These are phyloP conservation scores for Epicoccum nigrum DNA, from an alignment of 2,329 filamentous ascomycete species.

Conservation along the genomic window DNA sequence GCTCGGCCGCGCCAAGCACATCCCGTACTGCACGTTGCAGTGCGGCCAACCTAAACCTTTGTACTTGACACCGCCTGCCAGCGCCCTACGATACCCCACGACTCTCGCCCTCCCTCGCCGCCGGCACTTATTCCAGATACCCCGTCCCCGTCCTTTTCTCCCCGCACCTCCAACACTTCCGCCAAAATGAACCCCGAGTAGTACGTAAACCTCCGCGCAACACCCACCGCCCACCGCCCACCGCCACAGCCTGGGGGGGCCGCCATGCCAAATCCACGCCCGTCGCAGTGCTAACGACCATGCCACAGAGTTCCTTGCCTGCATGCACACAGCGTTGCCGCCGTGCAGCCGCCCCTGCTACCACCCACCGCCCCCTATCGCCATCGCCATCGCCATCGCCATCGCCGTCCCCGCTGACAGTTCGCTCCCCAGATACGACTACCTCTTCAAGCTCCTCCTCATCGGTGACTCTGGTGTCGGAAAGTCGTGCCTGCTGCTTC, in stretches of 20 bases:
- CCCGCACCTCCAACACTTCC: constrained; percentile 24
- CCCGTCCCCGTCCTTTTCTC: constrained; percentile 13
- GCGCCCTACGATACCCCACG: constrained; percentile 32
- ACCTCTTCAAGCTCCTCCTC: constrained; percentile 99
- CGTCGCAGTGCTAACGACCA: constrained; percentile 33
- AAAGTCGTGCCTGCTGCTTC: constrained; percentile 98
- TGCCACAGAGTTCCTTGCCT: constrained; percentile 31
- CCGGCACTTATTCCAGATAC: constrained; percentile 14
- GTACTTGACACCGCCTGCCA: constrained; percentile 34
- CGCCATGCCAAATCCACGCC: constrained; percentile 13
- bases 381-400: too few species aligned
- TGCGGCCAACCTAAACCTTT: constrained; percentile 19
- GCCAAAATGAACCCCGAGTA: constrained; percentile 89
- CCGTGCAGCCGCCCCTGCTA: constrained; percentile 9
- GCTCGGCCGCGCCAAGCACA: constrained; percentile 15
- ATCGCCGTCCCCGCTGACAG: constrained; percentile 29
- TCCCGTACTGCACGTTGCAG: constrained; percentile 16
- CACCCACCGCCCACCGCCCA: constrained; percentile 35
- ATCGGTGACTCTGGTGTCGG: constrained; percentile 99
- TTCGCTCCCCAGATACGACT: constrained; percentile 82
- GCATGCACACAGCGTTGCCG: neutral
- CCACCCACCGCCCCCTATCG: too few species aligned
- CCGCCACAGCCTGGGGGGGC: constrained; percentile 33
- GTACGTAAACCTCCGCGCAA: constrained; percentile 73
- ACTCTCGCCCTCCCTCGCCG: constrained; percentile 13